Percentiles rank a stretch among this genome's conserved stretches.
These are phyloP conservation scores for Orbilia oligospora DNA, from an alignment of 2,329 filamentous ascomycete genomes.

Conservation along the genomic window DNA sequence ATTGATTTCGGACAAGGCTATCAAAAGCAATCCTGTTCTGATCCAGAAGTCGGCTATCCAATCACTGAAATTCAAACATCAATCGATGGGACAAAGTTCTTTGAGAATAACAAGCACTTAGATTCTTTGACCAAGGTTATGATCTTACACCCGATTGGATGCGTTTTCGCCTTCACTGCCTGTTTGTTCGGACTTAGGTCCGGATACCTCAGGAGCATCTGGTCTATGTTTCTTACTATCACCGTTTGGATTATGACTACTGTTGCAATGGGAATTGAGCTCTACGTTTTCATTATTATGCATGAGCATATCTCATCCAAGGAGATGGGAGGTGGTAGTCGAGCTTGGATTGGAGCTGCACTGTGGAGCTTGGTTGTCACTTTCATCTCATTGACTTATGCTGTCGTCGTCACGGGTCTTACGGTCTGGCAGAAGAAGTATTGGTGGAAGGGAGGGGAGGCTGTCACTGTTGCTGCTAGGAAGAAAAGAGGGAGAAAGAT, in stretches of 20 bases:
- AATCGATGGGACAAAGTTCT: slow-evolving; percentile 52
- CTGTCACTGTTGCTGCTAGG: neutral
- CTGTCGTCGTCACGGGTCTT: slow-evolving; percentile 12
- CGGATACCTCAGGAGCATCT: slow-evolving; percentile 32
- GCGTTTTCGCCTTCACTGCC: slow-evolving; percentile 29
- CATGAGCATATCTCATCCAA: slow-evolving; percentile 39
- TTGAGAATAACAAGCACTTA: slow-evolving; percentile 41
- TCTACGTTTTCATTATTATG: slow-evolving; percentile 40
- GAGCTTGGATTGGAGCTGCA: slow-evolving; percentile 28
- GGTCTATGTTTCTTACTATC: slow-evolving; percentile 31
- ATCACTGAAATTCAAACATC: slow-evolving; percentile 51
- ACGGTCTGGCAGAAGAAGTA: slow-evolving; percentile 48
- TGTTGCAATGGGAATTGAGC: slow-evolving; percentile 45
- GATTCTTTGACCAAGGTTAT: slow-evolving; percentile 53
- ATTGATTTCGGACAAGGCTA: slow-evolving; percentile 51
- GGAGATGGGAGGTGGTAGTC: slow-evolving; percentile 46
- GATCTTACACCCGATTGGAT: slow-evolving; percentile 46
- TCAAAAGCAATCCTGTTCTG: slow-evolving; percentile 46
- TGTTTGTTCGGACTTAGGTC: slow-evolving; percentile 42
- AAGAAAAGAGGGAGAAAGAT: slow-evolving; percentile 12
- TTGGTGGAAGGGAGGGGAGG: slow-evolving; percentile 27
- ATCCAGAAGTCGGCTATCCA: slow-evolving; percentile 44
- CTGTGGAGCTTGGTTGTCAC: slow-evolving; percentile 43
- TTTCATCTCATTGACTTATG: slow-evolving; percentile 30
- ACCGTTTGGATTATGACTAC: slow-evolving; percentile 3